Base-by-base conservation (phyloP, 768 basidiomycete species). In the Strobilomyces confusus region DNA sequence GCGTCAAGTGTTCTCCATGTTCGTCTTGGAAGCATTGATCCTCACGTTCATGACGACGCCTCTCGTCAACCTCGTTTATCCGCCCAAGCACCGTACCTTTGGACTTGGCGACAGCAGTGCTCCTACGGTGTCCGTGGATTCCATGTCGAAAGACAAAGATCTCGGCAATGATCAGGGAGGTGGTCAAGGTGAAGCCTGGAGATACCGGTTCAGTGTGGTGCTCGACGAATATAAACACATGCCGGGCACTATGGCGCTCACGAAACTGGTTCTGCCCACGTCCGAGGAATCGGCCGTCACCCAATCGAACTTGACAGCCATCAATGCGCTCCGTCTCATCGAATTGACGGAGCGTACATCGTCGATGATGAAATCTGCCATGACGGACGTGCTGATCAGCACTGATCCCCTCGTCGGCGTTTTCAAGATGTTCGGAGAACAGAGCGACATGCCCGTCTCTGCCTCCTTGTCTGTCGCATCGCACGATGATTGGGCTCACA, bases 41-140 rank as follows among this genome's bases (percentile, higher is more conserved):
- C 75, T 97, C 46, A 95, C 95, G 0, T 92, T 89, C 72, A 81
- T 91, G 78, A 95, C 93, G 0, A 92, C 90, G 0, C 91, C 90
- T 3, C 76, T 85, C 37, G 87, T 90, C 32, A 78, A 80, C 6
- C 58, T 72, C 32, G 69, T 91, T 4, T 92, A 92, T 58, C 90
- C 90, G 1, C 82, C 80, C 7, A 72, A 80, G 22, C 68, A 70
- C 42, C 84, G 87, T 23, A 73, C 72, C 0, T 84, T 81, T 19
- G 67, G 76, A 0, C 70, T 75, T 8, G 59, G 47, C n/a, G 8
- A 11, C 5, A 41, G 15, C 11, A 29, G 29, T 13, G 19, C 38
- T 19, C 48, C 20, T 1, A 64, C 30, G 20, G 6, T 22, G 13
- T 11, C 40, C n/a, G 22, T 17, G 45, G 52, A 25, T 9, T 48